Percentiles rank a stretch among this genome's conserved stretches.
These are phyloP conservation scores for Cyclotella kingstonii DNA, from an alignment of 108 stramenopile species.

Conservation along the genomic window DNA sequence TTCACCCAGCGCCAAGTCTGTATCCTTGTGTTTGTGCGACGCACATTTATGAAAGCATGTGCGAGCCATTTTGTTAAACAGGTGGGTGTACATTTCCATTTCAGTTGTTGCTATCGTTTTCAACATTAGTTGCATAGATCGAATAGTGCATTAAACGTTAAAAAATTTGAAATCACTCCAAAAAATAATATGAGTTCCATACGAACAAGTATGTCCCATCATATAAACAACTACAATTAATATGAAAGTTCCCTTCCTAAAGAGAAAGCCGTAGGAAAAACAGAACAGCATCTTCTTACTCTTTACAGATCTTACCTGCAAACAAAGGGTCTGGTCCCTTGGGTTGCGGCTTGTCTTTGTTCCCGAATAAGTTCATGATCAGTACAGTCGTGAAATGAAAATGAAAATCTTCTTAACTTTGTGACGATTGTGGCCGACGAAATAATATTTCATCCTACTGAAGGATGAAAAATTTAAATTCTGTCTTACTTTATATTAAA, in stretches of 20 bases:
- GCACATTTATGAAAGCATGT: constrained; percentile 94
- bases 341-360: constrained; percentile 62
- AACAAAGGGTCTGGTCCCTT: constrained; percentile 82
- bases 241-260: too few relatives aligned
- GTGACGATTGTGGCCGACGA: too few relatives aligned
- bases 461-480: too few relatives aligned
- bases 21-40: constrained; percentile 79
- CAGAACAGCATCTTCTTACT: too few relatives aligned
- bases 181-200: too few relatives aligned
- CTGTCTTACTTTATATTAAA: too few relatives aligned
- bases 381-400: neutral
- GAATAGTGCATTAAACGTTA: neutral
- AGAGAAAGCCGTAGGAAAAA: too few relatives aligned
- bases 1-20: constrained; percentile 92
- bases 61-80: constrained; percentile 93
- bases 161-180: neutral
- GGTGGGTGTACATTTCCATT: constrained; percentile 96
- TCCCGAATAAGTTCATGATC: constrained; percentile 68
- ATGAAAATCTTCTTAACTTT: too few relatives aligned
- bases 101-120: constrained; percentile 78
- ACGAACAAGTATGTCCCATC: too few relatives aligned
- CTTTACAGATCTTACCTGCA: constrained; percentile 80
- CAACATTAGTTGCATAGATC: neutral
- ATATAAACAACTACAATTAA: too few relatives aligned
- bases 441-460: too few relatives aligned